phyloP scores from a whole-genome alignment of 495 filamentous ascomycete genomes.

The Trichoderma reesei region DNA sequence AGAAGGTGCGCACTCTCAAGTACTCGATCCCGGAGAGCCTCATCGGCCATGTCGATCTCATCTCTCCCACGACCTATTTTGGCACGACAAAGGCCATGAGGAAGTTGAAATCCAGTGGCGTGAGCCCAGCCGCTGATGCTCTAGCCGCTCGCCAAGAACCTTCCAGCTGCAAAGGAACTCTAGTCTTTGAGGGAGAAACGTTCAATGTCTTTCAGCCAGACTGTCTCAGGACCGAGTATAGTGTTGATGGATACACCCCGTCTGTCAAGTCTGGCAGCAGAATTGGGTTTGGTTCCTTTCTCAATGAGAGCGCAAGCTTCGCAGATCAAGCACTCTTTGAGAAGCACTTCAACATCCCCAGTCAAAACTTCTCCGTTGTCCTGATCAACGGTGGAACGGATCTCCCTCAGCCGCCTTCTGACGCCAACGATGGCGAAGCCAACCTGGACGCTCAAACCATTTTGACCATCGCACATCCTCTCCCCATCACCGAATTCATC shows the following conservation, averaged over 20 bases:
- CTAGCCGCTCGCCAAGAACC: constrained; percentile 13
- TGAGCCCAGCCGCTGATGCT: constrained; percentile 10
- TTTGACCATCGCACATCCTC: constrained; percentile 33
- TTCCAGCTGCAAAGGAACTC: constrained; percentile 30
- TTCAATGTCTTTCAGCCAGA: constrained; percentile 41
- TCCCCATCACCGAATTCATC: constrained; percentile 51
- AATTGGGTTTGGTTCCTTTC: constrained; percentile 49
- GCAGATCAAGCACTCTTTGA: constrained; percentile 18
- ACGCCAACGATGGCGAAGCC: constrained; percentile 45
- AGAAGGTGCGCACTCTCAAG: constrained; percentile 44
- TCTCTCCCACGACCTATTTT: constrained; percentile 52
- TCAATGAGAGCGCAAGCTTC: constrained; percentile 34
- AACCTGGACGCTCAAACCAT: constrained; percentile 71
- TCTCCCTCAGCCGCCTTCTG: constrained; percentile 44
- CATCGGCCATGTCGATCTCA: constrained; percentile 41
- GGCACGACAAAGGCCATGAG: constrained; percentile 27
- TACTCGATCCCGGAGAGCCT: constrained; percentile 51
- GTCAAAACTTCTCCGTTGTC: constrained; percentile 56
- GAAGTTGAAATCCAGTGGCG: neutral
- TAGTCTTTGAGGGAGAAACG: neutral
- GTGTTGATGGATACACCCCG: constrained; percentile 40
- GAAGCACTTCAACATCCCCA: constrained; percentile 27
- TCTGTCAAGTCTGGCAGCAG: constrained; percentile 35
- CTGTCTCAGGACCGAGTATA: constrained; percentile 53
- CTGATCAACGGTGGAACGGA: constrained; percentile 48